Conservation (phyloP, 2,329 filamentous ascomycete genomes). For the Fusarium tupiense region DNA sequence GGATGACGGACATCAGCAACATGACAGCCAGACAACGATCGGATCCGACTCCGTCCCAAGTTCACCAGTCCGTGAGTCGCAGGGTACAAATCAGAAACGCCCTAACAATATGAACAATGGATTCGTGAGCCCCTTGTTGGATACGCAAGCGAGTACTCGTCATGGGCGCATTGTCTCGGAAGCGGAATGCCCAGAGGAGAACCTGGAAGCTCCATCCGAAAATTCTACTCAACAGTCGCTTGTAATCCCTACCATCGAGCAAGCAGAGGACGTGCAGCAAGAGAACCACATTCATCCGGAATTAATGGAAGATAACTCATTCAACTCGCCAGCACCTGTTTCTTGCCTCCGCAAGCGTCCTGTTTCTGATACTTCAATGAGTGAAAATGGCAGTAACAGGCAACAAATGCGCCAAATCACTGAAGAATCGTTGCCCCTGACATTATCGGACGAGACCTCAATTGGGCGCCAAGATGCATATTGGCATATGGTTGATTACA, state of each 20-base stretch:
- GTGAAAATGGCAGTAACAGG: not conserved
- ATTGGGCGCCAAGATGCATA: slow-evolving; percentile 47
- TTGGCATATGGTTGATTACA: slow-evolving; percentile 45
- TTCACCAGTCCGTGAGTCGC: slow-evolving; percentile 3
- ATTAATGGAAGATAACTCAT: not conserved
- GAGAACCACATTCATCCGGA: not conserved
- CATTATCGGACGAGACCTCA: slow-evolving; percentile 33
- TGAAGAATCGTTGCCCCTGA: slow-evolving; percentile 23
- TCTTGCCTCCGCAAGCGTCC: slow-evolving; percentile 31
- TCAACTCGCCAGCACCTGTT: not conserved
- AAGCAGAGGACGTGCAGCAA: not conserved
- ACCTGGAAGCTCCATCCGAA: not conserved
- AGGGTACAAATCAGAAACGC: not conserved
- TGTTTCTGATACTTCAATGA: slow-evolving; percentile 17
- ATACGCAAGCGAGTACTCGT: slow-evolving; percentile 5
- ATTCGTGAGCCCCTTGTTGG: slow-evolving; percentile 2
- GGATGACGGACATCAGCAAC: not conserved
- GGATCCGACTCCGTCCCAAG: slow-evolving; percentile 3
- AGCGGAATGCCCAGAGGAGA: not conserved
- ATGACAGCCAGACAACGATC: slow-evolving; percentile 31
- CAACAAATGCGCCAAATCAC: slow-evolving; percentile 13
- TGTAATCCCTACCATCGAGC: not conserved
- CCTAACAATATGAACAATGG: not conserved
- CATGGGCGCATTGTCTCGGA: not conserved
- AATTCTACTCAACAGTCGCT: not conserved